Conservation (phyloP, 78 protist species). For the Dictyostelium citrinum region DNA sequence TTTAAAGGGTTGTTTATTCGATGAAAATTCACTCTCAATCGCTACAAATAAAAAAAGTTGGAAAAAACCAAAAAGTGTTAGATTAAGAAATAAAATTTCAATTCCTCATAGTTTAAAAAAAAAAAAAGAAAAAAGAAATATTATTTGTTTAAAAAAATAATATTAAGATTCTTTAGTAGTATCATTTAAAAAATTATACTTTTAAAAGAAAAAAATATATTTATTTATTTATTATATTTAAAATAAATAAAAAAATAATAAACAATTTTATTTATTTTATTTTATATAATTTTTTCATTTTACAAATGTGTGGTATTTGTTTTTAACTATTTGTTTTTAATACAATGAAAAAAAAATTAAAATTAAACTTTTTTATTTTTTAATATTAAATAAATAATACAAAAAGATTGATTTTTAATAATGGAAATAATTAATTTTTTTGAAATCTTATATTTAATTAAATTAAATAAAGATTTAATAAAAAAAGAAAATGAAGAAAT, state of each 20-base stretch:
- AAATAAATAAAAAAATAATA: no score
- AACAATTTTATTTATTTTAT: no score
- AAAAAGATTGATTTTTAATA: no score
- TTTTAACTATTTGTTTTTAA: not conserved
- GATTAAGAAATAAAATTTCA: conserved; percentile 15
- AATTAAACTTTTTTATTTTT: not conserved
- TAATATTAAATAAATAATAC: no score
- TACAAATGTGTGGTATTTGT: not conserved
- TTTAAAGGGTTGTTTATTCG: conserved; percentile 5
- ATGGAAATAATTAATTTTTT: not conserved
- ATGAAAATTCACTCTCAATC: not conserved
- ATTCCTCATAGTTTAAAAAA: not conserved
- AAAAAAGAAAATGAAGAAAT: not conserved
- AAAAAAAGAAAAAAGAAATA: not conserved
- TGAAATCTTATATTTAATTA: not conserved
- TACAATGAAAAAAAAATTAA: not conserved
- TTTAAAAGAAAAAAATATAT: no score
- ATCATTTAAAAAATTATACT: no score
- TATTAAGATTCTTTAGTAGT: no score
- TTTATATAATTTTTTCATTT: not conserved
- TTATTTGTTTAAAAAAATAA: not conserved
- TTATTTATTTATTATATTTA: not conserved
- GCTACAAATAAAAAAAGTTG: conserved; percentile 32
- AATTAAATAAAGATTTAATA: no score
- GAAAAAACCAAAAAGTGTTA: conserved; percentile 45